A percentile compares a stretch with the other conserved stretches of the same genome.
Evolutionary conservation across 441 rosid species (phyloP).

Genomic region (Metrosideros polymorpha): DNA sequence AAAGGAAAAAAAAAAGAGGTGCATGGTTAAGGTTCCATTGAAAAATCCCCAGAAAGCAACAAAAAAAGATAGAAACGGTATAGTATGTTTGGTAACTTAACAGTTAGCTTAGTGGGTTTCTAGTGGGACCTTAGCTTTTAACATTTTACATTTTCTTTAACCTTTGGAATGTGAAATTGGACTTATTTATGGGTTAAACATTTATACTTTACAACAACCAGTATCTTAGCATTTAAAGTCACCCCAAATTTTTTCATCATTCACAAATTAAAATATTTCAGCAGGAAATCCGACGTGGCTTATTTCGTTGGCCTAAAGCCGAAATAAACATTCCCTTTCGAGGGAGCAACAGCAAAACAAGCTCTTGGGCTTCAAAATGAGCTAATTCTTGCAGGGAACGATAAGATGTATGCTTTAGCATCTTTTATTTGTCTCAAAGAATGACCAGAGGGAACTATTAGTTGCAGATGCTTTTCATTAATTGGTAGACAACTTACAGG

Average conservation of each 20-base stretch:
- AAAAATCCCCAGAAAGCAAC: neutral
- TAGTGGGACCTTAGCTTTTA: neutral
- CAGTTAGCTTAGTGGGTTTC: neutral
- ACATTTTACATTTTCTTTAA: neutral
- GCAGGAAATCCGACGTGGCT: neutral
- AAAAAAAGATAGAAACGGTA: neutral
- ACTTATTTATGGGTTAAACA: neutral
- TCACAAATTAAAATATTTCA: neutral
- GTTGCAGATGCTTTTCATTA: neutral
- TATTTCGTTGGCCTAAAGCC: neutral
- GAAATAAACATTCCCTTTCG: neutral
- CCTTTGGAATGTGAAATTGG: neutral
- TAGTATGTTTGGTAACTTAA: neutral
- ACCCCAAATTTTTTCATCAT: neutral
- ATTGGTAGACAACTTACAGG: too few species aligned
- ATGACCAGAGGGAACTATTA: neutral
- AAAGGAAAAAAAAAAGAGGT: neutral
- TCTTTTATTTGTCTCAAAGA: neutral
- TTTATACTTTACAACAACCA: neutral
- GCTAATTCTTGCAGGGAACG: neutral
- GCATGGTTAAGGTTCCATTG: neutral
- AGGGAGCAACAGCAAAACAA: neutral
- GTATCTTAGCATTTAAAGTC: neutral
- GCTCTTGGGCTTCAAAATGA: neutral
- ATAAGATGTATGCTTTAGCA: neutral